Evolutionary conservation across 441 rosid species (phyloP).

Genomic region (Manihot esculenta): DNA sequence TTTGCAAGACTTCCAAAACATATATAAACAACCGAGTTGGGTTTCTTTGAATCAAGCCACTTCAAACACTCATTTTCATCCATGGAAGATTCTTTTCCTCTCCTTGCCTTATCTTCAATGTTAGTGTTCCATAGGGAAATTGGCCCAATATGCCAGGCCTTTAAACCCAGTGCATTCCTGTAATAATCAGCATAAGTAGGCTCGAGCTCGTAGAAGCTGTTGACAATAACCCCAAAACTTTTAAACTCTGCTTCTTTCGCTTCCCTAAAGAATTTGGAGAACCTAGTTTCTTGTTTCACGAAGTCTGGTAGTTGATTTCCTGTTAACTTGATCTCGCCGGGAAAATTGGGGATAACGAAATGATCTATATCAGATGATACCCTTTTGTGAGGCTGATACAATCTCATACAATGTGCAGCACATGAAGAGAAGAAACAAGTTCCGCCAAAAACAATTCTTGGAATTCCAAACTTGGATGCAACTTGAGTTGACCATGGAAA

Average conservation of each 20-base stretch:
- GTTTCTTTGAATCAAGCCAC: conserved; percentile 58
- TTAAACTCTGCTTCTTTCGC: conserved; percentile 7
- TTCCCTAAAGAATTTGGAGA: neutral
- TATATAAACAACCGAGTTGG: conserved; percentile 53
- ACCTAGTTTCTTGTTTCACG: neutral
- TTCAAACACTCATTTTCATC: conserved; percentile 46
- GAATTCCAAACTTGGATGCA: conserved; percentile 41
- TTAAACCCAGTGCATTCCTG: conserved; percentile 41
- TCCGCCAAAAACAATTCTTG: conserved; percentile 55
- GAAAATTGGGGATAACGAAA: conserved; percentile 42
- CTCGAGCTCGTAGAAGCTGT: conserved; percentile 70
- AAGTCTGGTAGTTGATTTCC: neutral
- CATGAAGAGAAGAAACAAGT: conserved; percentile 41
- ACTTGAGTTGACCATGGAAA: conserved; percentile 54
- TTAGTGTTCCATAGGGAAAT: conserved; percentile 46
- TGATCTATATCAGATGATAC: conserved; percentile 43
- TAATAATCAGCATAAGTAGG: conserved; percentile 47
- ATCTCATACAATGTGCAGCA: conserved; percentile 22
- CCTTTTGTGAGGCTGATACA: conserved; percentile 42
- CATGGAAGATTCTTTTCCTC: conserved; percentile 43
- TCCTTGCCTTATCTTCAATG: conserved; percentile 37
- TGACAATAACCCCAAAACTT: conserved; percentile 56
- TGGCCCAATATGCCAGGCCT: conserved; percentile 63
- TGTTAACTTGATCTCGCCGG: neutral
- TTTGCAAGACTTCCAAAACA: conserved; percentile 49